A percentile compares a stretch with the other conserved stretches of the same genome.
Conservation (phyloP, 129 eudicot species). For the Chrysanthemum seticuspe region DNA sequence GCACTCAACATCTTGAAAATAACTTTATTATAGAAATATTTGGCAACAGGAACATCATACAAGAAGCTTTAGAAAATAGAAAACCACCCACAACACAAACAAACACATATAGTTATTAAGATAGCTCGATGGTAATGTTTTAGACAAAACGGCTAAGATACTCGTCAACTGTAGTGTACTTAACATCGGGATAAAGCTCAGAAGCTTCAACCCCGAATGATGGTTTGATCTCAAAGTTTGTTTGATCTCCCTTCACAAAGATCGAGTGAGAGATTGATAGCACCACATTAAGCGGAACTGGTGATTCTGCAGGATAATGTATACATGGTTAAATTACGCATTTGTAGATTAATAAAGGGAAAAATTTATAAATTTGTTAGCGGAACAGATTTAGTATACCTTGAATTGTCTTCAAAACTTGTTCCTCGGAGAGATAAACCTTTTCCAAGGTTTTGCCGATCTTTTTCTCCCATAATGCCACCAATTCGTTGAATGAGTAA, state of each 20-base stretch:
- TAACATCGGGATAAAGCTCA: slow-evolving; percentile 48
- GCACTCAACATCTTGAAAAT: not conserved
- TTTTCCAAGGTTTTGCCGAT: slow-evolving; percentile 44
- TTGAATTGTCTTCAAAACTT: slow-evolving; percentile 46
- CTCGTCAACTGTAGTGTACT: slow-evolving; percentile 48
- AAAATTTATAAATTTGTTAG: not conserved
- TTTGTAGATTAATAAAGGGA: not conserved
- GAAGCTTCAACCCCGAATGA: slow-evolving; percentile 58
- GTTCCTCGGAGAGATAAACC: slow-evolving; percentile 39
- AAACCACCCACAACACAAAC: slow-evolving; percentile 14
- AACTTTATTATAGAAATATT: not conserved
- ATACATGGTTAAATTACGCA: slow-evolving; percentile 9
- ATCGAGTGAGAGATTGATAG: slow-evolving; percentile 39
- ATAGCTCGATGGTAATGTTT: slow-evolving; percentile 1
- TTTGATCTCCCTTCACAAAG: slow-evolving; percentile 62
- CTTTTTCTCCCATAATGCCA: slow-evolving; percentile 56
- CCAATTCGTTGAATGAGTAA: slow-evolving; percentile 43
- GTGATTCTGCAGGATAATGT: slow-evolving; percentile 36
- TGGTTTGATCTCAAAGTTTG: slow-evolving; percentile 52
- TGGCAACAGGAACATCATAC: not conserved
- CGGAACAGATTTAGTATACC: slow-evolving; percentile 22
- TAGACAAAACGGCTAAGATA: slow-evolving; percentile 30
- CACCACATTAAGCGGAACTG: slow-evolving; percentile 37
- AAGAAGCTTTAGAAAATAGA: not conserved
- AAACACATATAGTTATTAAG: not conserved